A percentile compares a stretch with the other conserved stretches of the same genome.
These are phyloP conservation scores for Populus simonii DNA, from an alignment of 345 rosid species.

Conservation along the genomic window DNA sequence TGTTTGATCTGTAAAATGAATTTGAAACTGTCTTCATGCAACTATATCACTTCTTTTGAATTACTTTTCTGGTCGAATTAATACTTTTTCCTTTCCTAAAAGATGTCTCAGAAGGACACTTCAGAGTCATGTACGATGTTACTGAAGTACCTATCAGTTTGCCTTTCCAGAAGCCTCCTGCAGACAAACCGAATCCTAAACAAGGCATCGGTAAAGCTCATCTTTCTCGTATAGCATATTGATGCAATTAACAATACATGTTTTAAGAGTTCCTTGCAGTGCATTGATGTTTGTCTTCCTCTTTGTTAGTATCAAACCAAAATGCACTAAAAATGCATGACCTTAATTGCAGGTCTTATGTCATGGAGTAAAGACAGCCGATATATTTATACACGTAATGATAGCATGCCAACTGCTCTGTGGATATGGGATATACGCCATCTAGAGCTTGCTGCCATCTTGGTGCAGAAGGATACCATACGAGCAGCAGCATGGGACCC, in stretches of 20 bases:
- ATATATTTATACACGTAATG: conserved; percentile 79
- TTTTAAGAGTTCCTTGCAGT: not conserved
- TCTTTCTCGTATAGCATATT: conserved; percentile 1
- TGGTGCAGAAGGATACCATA: conserved; percentile 87
- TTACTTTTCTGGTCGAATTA: not conserved
- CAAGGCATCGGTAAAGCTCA: conserved; percentile 87
- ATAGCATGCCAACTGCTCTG: conserved; percentile 81
- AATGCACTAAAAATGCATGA: conserved; percentile 1
- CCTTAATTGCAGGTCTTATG: conserved; percentile 56
- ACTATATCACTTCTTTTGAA: not conserved
- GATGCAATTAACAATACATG: not conserved
- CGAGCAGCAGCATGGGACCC: conserved; percentile 92
- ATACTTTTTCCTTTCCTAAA: conserved; percentile 2
- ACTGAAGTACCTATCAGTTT: conserved; percentile 68
- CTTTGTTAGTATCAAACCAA: not conserved
- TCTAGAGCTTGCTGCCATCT: conserved; percentile 84
- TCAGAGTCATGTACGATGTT: conserved; percentile 76
- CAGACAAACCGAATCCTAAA: conserved; percentile 92
- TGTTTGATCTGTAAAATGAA: not conserved
- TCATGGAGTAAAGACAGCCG: conserved; percentile 96
- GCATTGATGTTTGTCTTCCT: not conserved
- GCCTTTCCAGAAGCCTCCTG: conserved; percentile 71
- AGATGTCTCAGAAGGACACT: conserved; percentile 71
- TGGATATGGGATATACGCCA: conserved; percentile 93
- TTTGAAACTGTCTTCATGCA: not conserved